Evolutionary conservation across 768 basidiomycete species (phyloP).

Genomic region (Kwoniella shandongensis): DNA sequence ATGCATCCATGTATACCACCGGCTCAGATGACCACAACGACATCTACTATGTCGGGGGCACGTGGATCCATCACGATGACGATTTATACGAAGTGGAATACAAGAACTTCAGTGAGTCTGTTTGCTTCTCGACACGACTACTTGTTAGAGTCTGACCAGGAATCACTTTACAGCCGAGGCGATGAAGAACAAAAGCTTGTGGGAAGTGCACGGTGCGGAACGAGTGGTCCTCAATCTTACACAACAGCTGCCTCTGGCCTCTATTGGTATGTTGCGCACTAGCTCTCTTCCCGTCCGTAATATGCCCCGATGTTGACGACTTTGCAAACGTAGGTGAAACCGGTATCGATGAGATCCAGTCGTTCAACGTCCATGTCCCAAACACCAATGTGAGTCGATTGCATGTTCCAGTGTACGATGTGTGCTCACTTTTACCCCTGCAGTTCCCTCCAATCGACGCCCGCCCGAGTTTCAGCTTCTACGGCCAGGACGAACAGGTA

Average conservation of each 20-base stretch:
- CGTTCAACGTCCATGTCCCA: constrained; percentile 31
- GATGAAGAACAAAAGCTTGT: constrained; percentile 19
- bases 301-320: no score
- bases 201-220: constrained; percentile 31
- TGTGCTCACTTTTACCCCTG: neutral
- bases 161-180: constrained; percentile 14
- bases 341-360: constrained; percentile 8
- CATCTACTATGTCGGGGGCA: constrained; percentile 10
- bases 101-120: constrained; percentile 21
- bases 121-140: neutral
- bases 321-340: neutral
- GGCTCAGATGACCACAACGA: constrained; percentile 16
- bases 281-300: neutral
- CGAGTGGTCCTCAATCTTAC: constrained; percentile 25
- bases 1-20: neutral
- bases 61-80: constrained; percentile 2
- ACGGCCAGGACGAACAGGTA: constrained; percentile 18
- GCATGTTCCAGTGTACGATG: neutral
- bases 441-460: constrained; percentile 32
- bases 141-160: neutral
- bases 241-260: constrained; percentile 5
- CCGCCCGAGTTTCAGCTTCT: neutral
- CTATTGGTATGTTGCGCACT: neutral
- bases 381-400: constrained; percentile 26
- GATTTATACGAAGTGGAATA: constrained; percentile 7